Percentiles rank a stretch among this genome's conserved stretches.
Evolutionary conservation across 352 stramenopile species (phyloP).

Genomic region (Globisporangium viniferum): DNA sequence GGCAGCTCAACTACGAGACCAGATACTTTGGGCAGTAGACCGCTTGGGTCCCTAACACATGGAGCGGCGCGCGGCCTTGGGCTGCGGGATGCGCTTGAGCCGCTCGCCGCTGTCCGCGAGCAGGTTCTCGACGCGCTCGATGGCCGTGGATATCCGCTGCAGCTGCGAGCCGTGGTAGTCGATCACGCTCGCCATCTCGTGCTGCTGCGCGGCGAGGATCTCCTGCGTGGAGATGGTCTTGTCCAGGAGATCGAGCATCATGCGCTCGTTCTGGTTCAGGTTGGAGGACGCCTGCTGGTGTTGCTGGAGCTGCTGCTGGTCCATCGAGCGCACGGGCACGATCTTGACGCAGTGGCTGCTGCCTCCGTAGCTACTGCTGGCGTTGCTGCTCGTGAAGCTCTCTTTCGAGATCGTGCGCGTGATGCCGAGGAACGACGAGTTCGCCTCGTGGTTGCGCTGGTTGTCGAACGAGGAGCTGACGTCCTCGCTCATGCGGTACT

Average conservation of each 20-base stretch:
- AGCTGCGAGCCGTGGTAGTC: constrained; percentile 61
- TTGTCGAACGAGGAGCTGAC: constrained; percentile 14
- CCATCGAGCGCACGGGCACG: constrained; percentile 6
- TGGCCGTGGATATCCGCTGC: constrained; percentile 59
- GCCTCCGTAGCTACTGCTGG: constrained; percentile 16
- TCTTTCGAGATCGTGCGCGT: constrained; percentile 19
- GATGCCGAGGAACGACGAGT: constrained; percentile 13
- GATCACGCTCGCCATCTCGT: constrained; percentile 69
- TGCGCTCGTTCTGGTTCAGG: constrained; percentile 63
- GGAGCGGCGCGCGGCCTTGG: constrained; percentile 13
- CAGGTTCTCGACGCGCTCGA: constrained; percentile 67
- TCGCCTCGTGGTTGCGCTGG: constrained; percentile 17
- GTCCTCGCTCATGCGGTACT: constrained; percentile 1
- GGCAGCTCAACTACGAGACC: not conserved
- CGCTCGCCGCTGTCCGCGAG: constrained; percentile 42
- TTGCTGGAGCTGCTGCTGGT: constrained; percentile 20
- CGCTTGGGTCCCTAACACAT: constrained; percentile 10
- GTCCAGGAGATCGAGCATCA: constrained; percentile 73
- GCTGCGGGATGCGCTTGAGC: constrained; percentile 22
- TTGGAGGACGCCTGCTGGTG: constrained; percentile 12
- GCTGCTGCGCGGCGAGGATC: constrained; percentile 68
- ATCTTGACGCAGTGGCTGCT: constrained; percentile 25
- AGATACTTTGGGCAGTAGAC: not conserved
- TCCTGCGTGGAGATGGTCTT: constrained; percentile 79
- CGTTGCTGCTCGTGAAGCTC: constrained; percentile 15